Base-by-base conservation (phyloP, 257 asterid genomes). In the Phtheirospermum japonicum region DNA sequence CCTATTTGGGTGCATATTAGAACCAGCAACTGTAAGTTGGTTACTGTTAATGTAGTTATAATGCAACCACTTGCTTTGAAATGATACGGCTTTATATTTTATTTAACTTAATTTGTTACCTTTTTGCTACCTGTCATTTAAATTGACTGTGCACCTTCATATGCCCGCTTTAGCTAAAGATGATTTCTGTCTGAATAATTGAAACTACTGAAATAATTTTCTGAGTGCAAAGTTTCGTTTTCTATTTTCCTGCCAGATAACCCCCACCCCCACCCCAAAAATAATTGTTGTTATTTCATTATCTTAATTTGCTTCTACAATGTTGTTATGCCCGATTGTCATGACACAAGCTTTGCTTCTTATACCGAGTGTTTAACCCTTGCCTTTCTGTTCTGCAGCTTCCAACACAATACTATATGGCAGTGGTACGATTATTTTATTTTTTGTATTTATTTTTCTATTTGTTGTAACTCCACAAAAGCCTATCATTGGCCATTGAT, bases 21-120 rank as follows among this genome's bases (percentile, higher is more conserved):
- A 83, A 73, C 89, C 91, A 18, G 84, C 86, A 59, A 86, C 91
- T 51, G 95, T 83, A 69, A 79, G 89, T 70, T 55, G 43, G 46
- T 64, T 54, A 42, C 26, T 52, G 7, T 67, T 18, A 36, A 33
- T 70, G 30, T 63, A 43, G 18, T 28, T 14, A 1, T 45, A 10
- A 43, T 48, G 48, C 43, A 64, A 28, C 31, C 31, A n/a, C 13
- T 59, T 30, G 12, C 48, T 55, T 68, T 23, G 30, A 40, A 71
- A 48, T 43, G 49, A 52, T 58, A 11, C 16, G 5, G 46, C 53
- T 58, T 56, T 9, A 42, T 18, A 10, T n/a, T 0, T 48, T 13
- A 14, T 53, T 23, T 23, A 32, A 9, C 56, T 70, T 45, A 6
- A 23, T 23, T 23, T 23, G 28, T 23, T 23, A n/a, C n/a, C n/a